A percentile compares a stretch with the other conserved stretches of the same genome.
phyloP scores from a whole-genome alignment of 2,329 filamentous ascomycete genomes.

The Ophiostoma novo-ulmi region DNA sequence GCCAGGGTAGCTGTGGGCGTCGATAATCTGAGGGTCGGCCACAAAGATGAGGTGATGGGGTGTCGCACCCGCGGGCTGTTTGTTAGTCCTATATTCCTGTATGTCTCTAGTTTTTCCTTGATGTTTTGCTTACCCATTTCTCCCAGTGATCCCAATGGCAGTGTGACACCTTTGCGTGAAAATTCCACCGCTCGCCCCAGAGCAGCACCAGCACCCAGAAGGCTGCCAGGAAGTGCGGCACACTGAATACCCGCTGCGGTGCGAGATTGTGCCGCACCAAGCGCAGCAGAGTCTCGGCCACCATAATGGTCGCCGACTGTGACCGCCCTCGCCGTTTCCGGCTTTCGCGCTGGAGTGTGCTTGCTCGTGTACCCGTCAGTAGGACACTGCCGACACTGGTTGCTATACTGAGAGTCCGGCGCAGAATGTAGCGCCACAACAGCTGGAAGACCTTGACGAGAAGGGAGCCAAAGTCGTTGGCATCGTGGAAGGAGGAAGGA shows the following conservation, averaged over 20 bases:
- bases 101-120: conserved; percentile 22
- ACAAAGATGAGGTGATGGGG: conserved; percentile 82
- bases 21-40: conserved; percentile 86
- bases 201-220: conserved; percentile 74
- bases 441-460: conserved; percentile 32
- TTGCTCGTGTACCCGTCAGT: conserved; percentile 19
- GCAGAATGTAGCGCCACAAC: conserved; percentile 31
- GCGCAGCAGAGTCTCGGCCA: conserved; percentile 21
- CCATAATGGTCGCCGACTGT: conserved; percentile 30
- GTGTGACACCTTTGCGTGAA: conserved; percentile 60
- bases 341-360: conserved; percentile 24
- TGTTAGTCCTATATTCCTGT: conserved; percentile 27
- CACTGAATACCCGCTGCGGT: conserved; percentile 50
- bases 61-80: conserved; percentile 66
- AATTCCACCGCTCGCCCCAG: conserved; percentile 80
- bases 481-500: conserved; percentile 23
- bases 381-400: conserved; percentile 17
- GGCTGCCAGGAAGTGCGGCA: conserved; percentile 62
- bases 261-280: conserved; percentile 45
- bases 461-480: conserved; percentile 36
- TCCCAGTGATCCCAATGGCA: conserved; percentile 90
- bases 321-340: conserved; percentile 1
- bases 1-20: conserved; percentile 90
- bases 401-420: not conserved
- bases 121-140: conserved; percentile 63